phyloP scores from a whole-genome alignment of 106 monocot species.

The Triglochin maritima region DNA sequence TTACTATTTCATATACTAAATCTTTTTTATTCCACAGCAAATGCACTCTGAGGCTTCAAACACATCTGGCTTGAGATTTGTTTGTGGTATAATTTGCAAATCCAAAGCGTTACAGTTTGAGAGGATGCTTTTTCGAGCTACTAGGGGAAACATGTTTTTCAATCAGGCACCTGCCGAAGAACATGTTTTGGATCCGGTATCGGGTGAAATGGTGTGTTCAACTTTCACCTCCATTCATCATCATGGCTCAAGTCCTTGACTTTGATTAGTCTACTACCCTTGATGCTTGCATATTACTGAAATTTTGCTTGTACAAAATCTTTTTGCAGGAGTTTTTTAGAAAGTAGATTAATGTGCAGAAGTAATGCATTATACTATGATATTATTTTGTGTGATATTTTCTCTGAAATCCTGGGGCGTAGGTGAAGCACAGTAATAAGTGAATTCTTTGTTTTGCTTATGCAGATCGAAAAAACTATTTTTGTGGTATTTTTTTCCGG shows the following conservation, averaged over 20 bases:
- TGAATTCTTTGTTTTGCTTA: constrained; percentile 6
- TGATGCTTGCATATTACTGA: not conserved
- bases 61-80: constrained; percentile 81
- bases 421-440: no score
- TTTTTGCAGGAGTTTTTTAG: no score
- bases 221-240: not conserved
- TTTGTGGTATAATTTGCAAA: constrained; percentile 92
- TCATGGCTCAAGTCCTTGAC: not conserved
- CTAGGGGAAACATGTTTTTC: constrained; percentile 97
- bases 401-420: no score
- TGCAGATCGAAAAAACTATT: constrained; percentile 87
- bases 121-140: constrained; percentile 97
- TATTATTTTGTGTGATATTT: no score
- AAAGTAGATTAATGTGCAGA: no score
- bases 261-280: not conserved
- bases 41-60: constrained; percentile 43
- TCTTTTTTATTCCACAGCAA: constrained; percentile 24
- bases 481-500: constrained; percentile 99
- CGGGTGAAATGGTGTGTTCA: constrained; percentile 72
- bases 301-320: not conserved
- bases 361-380: no score
- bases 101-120: constrained; percentile 74
- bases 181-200: constrained; percentile 68
- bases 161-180: constrained; percentile 91
- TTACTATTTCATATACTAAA: not conserved